Conservation (phyloP, 371 early-diverging fungal species). For the Batkoa obscura region DNA sequence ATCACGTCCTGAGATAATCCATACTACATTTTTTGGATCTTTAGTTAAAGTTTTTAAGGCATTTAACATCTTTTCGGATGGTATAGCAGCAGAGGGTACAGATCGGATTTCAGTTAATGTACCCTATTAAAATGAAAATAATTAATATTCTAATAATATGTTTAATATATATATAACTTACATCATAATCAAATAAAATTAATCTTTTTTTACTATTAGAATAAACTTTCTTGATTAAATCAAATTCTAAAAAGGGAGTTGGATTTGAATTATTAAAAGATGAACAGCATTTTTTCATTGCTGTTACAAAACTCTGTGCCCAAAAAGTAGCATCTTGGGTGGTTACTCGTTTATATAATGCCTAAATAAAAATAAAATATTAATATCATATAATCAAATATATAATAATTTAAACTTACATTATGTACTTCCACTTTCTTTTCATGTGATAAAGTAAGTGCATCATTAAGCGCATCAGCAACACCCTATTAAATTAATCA, state of each 20-base stretch:
- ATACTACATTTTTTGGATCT: slow-evolving; percentile 72
- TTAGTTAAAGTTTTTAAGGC: slow-evolving; percentile 38
- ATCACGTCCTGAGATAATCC: slow-evolving; percentile 85
- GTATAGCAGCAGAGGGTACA: slow-evolving; percentile 39
- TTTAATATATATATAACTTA: slow-evolving; percentile 10
- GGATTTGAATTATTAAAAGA: slow-evolving; percentile 32
- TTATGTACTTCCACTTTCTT: slow-evolving; percentile 60
- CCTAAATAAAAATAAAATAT: slow-evolving; percentile 19
- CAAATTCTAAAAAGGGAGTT: slow-evolving; percentile 41
- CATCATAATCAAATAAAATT: slow-evolving; percentile 78
- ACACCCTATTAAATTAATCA: slow-evolving; percentile 37
- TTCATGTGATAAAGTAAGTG: slow-evolving; percentile 61
- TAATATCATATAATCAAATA: neutral
- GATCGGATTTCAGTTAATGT: slow-evolving; percentile 59
- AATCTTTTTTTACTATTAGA: slow-evolving; percentile 35
- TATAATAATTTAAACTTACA: slow-evolving; percentile 15
- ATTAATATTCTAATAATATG: slow-evolving; percentile 13
- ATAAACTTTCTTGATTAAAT: slow-evolving; percentile 23
- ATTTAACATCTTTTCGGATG: slow-evolving; percentile 38
- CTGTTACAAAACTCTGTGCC: slow-evolving; percentile 68
- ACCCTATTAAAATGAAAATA: slow-evolving; percentile 29
- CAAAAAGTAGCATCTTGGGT: slow-evolving; percentile 82
- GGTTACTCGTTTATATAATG: slow-evolving; percentile 70
- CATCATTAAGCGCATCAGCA: slow-evolving; percentile 76
- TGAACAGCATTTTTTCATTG: slow-evolving; percentile 19